These are phyloP conservation scores for Trichoderma sp. DNA, from an alignment of 2,329 filamentous ascomycete genomes.

Conservation along the genomic window DNA sequence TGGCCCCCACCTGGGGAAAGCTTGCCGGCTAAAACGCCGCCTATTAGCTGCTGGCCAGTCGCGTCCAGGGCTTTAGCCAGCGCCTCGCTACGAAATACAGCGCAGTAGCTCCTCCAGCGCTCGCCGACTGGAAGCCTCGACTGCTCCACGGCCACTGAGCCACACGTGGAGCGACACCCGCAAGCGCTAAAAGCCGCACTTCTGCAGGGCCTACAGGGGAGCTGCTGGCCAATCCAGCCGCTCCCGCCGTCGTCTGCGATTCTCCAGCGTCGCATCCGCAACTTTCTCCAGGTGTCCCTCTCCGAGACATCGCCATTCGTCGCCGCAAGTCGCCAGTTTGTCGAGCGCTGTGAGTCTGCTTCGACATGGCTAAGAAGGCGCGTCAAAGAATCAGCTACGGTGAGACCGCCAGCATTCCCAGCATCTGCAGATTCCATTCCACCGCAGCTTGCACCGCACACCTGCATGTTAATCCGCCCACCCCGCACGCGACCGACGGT, in stretches of 20 bases:
- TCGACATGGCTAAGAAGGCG: conserved; percentile 62
- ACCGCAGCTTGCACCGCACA: background rate
- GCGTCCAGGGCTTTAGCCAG: background rate
- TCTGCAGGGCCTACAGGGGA: conserved; percentile 16
- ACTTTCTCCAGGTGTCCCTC: background rate
- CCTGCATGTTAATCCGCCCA: conserved; percentile 2
- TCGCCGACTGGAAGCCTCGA: background rate
- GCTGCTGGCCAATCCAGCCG: conserved; percentile 14
- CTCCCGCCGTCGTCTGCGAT: conserved; percentile 1
- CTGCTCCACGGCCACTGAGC: conserved; percentile 9
- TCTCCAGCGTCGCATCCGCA: conserved; percentile 16
- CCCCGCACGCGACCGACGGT: conserved; percentile 19
- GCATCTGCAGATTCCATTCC: background rate
- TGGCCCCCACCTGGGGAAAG: conserved; percentile 6
- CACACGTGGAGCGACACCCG: conserved; percentile 6
- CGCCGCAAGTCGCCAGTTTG: conserved; percentile 6
- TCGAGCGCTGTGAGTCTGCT: conserved; percentile 6
- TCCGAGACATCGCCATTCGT: conserved; percentile 10
- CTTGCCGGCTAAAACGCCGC: background rate
- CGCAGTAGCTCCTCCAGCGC: background rate
- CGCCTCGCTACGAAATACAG: background rate
- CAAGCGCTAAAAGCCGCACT: conserved; percentile 13
- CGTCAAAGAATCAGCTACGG: conserved; percentile 70
- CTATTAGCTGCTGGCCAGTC: background rate
- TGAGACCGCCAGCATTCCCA: conserved; percentile 35